Conservation (phyloP, 345 rosid species). For the Euclidium syriacum region DNA sequence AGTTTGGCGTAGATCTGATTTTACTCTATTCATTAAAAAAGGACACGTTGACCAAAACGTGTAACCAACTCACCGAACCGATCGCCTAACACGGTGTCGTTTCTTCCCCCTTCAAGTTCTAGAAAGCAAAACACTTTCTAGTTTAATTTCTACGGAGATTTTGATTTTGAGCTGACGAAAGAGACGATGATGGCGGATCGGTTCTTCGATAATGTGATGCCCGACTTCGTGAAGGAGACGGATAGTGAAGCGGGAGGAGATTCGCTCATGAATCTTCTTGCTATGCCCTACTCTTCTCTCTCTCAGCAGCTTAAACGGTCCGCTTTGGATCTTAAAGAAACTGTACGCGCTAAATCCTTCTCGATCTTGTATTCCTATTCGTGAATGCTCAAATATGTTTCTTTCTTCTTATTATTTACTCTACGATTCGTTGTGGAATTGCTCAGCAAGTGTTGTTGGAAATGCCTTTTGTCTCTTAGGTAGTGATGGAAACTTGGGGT, state of each 20-base stretch:
- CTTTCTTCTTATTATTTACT: neutral
- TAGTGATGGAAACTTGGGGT: conserved; percentile 56
- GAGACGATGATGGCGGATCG: conserved; percentile 50
- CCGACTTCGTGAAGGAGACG: conserved; percentile 42
- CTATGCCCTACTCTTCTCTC: conserved; percentile 54
- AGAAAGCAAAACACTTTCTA: neutral
- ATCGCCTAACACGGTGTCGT: neutral
- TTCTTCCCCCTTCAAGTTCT: neutral
- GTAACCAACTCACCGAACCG: conserved; percentile 31
- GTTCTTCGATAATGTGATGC: conserved; percentile 60
- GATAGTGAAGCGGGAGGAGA: conserved; percentile 23
- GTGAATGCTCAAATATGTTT: no score
- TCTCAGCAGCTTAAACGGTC: conserved; percentile 55
- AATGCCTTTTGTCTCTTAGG: conserved; percentile 29
- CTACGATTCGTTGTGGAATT: neutral
- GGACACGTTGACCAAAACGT: conserved; percentile 28
- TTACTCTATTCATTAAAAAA: neutral
- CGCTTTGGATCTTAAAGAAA: conserved; percentile 74
- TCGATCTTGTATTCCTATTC: neutral
- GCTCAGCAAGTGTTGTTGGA: neutral
- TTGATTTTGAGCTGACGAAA: neutral
- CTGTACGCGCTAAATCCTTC: conserved; percentile 28
- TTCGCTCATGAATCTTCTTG: conserved; percentile 57
- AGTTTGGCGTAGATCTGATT: conserved; percentile 16
- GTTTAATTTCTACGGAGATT: neutral